Conservation (phyloP, 2,329 filamentous ascomycete species). For the Fusarium sp. region DNA sequence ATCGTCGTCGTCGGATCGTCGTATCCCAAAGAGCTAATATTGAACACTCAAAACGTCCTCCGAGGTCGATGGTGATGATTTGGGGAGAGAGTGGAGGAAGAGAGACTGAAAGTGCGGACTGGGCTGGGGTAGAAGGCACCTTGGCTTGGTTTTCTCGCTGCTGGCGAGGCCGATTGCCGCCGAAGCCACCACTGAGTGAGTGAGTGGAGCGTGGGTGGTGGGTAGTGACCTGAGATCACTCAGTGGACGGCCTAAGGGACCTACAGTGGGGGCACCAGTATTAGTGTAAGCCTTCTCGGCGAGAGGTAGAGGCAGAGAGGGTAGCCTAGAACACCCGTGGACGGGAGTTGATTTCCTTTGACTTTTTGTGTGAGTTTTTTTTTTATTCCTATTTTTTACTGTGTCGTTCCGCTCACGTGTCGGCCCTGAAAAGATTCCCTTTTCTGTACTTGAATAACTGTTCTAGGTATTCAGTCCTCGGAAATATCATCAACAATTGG, state of each 20-base stretch:
- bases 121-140: conserved; percentile 21
- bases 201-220: conserved; percentile 36
- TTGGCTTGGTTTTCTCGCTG: conserved; percentile 39
- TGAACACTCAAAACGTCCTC: conserved; percentile 8
- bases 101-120: conserved; percentile 28
- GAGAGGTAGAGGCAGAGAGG: conserved; percentile 19
- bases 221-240: conserved; percentile 31
- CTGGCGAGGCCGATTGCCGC: conserved; percentile 43
- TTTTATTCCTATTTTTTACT: conserved; percentile 4
- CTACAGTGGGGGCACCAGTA: background rate
- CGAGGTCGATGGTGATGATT: conserved; percentile 30
- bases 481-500: background rate
- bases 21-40: conserved; percentile 12
- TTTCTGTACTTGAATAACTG: conserved; percentile 8
- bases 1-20: conserved; percentile 18
- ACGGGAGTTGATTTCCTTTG: background rate
- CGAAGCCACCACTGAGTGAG: conserved; percentile 38
- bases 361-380: background rate
- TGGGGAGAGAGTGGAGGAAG: conserved; percentile 41
- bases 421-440: background rate
- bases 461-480: background rate
- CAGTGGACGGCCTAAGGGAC: conserved; percentile 19
- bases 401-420: background rate
- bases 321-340: conserved; percentile 19
- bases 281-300: conserved; percentile 21